phyloP scores from a whole-genome alignment of 2,329 filamentous ascomycete species.

The Cladophialophora carrionii region DNA sequence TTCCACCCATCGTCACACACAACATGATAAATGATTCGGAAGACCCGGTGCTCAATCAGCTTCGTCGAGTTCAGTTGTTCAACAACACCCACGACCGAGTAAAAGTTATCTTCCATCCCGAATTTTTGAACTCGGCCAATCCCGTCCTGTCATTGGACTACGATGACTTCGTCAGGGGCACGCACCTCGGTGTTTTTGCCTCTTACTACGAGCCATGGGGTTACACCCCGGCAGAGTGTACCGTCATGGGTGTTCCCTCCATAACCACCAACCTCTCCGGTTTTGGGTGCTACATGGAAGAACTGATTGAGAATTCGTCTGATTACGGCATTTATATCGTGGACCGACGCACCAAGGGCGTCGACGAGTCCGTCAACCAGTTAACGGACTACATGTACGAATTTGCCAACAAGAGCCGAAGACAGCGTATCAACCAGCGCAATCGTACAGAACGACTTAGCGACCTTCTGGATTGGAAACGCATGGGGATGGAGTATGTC shows the following conservation, averaged over 20 bases:
- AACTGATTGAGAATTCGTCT: conserved; percentile 94
- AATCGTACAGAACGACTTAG: conserved; percentile 95
- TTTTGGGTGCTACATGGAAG: conserved; percentile 99
- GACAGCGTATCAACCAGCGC: conserved; percentile 97
- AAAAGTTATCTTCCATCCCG: conserved; percentile 97
- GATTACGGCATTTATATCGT: conserved; percentile 99
- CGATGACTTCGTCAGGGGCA: conserved; percentile 96
- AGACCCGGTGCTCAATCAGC: conserved; percentile 93
- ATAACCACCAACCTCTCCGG: conserved; percentile 98
- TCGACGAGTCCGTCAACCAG: conserved; percentile 97
- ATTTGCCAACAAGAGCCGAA: conserved; percentile 87
- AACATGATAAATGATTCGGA: conserved; percentile 96
- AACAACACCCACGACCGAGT: conserved; percentile 94
- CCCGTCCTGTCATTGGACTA: conserved; percentile 95
- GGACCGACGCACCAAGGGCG: conserved; percentile 89
- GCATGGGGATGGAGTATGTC: conserved; percentile 99
- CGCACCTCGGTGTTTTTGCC: conserved; percentile 90
- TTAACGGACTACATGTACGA: conserved; percentile 91
- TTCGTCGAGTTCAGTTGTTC: conserved; percentile 93
- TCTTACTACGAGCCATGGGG: conserved; percentile 99
- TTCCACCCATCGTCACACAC: conserved; percentile 96
- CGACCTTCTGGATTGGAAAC: conserved; percentile 96
- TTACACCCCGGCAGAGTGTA: conserved; percentile 91
- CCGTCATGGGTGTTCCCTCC: conserved; percentile 97
- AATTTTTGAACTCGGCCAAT: conserved; percentile 94